These are phyloP conservation scores for Xylariales sp. DNA, from an alignment of 2,329 filamentous ascomycete genomes.

Conservation along the genomic window DNA sequence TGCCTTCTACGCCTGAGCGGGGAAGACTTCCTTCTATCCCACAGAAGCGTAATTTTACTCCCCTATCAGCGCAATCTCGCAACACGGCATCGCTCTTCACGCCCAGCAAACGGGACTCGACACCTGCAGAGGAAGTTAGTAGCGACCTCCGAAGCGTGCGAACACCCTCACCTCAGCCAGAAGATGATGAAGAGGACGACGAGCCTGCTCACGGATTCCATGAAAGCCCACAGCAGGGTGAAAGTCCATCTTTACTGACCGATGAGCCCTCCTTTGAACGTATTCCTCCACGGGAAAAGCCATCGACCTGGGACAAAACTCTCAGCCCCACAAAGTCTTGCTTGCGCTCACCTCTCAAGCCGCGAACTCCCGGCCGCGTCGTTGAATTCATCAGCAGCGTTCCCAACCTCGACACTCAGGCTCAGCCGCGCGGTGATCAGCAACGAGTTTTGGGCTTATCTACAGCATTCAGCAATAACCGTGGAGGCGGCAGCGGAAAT, in stretches of 20 bases:
- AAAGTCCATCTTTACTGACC: constrained; percentile 27
- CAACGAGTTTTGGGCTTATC: constrained; percentile 8
- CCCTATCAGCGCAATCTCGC: constrained; percentile 27
- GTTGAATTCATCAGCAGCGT: constrained; percentile 54
- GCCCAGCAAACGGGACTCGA: constrained; percentile 12
- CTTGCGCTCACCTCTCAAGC: constrained; percentile 52
- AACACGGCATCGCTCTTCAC: constrained; percentile 33
- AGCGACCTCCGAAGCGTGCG: not conserved
- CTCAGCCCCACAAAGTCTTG: constrained; percentile 54
- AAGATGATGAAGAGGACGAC: constrained; percentile 1
- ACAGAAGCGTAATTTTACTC: constrained; percentile 47
- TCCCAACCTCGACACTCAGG: constrained; percentile 40
- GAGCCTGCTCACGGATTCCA: constrained; percentile 5
- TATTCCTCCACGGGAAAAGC: constrained; percentile 35
- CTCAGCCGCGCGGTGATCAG: constrained; percentile 19
- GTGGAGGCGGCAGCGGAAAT: not conserved
- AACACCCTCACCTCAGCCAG: not conserved
- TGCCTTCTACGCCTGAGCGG: constrained; percentile 27
- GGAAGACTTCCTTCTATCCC: constrained; percentile 29
- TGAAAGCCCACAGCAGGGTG: too few relatives aligned
- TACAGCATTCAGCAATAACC: too few relatives aligned
- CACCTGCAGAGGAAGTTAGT: constrained; percentile 8
- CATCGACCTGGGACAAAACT: constrained; percentile 44
- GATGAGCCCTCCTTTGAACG: constrained; percentile 34
- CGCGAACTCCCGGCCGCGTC: constrained; percentile 52